Evolutionary conservation across 352 stramenopile species (phyloP).

Genomic region (Phytophthora capsici): DNA sequence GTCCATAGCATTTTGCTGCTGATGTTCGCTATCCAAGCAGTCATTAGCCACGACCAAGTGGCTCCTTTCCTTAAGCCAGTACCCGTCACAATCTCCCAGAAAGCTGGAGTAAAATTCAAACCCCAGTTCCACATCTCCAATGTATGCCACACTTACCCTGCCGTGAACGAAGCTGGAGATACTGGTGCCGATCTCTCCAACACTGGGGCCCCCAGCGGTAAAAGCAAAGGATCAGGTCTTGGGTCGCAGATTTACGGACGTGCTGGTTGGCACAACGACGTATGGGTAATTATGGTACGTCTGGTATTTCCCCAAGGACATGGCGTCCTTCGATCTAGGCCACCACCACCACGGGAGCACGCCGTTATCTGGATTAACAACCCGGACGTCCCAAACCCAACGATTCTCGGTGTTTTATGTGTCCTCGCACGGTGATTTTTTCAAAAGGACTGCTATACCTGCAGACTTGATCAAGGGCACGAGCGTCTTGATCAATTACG

Average conservation of each 20-base stretch:
- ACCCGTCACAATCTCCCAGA: too few species aligned
- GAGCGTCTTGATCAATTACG: conserved; percentile 6
- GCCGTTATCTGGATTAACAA: conserved; percentile 49
- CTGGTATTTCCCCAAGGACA: conserved; percentile 59
- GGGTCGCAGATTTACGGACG: conserved; percentile 38
- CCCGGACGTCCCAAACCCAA: conserved; percentile 1
- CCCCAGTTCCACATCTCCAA: conserved; percentile 22
- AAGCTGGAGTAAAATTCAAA: too few species aligned
- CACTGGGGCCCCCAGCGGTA: conserved; percentile 25
- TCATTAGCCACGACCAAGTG: too few species aligned
- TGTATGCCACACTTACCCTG: conserved; percentile 19
- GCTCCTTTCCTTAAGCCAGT: too few species aligned
- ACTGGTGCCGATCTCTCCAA: conserved; percentile 25
- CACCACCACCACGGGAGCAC: conserved; percentile 51
- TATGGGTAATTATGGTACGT: conserved; percentile 41
- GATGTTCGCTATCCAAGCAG: too few species aligned
- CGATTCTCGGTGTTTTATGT: conserved; percentile 12
- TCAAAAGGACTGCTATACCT: conserved; percentile 2
- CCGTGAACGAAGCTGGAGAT: conserved; percentile 33
- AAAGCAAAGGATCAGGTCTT: conserved; percentile 30
- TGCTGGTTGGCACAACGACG: conserved; percentile 28
- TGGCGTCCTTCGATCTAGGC: conserved; percentile 26
- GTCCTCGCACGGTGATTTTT: conserved; percentile 6
- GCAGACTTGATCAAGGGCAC: neutral
- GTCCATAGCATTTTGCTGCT: too few species aligned